Conservation (phyloP, 1,284 basidiomycete genomes). For the Irpex sp. region DNA sequence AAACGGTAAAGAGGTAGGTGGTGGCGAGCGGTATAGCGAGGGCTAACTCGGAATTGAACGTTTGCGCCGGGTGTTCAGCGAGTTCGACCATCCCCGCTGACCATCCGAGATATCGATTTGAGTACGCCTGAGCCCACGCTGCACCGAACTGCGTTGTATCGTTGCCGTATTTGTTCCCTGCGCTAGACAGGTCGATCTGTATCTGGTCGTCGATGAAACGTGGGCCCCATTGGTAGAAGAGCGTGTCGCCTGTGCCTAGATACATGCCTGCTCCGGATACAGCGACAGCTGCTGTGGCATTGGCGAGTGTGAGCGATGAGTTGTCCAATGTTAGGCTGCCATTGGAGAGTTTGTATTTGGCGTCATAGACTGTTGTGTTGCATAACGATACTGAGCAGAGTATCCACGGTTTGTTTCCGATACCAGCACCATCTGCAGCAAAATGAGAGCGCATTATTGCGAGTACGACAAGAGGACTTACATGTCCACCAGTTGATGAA, state of each 20-base stretch:
- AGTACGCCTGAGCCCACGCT: neutral
- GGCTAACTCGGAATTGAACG: neutral
- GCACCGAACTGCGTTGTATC: neutral
- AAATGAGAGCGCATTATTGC: neutral
- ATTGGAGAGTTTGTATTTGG: neutral
- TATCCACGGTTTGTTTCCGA: neutral
- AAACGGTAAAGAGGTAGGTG: neutral
- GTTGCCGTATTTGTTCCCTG: neutral
- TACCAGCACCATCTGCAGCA: neutral
- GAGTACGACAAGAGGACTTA: neutral
- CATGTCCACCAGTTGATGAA: slow-evolving; percentile 3
- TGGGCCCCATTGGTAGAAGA: neutral
- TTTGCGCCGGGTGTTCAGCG: neutral
- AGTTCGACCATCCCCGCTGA: neutral
- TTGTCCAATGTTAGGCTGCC: neutral
- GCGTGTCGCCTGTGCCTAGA: neutral
- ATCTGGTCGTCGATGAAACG: slow-evolving; percentile 1
- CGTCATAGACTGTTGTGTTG: neutral
- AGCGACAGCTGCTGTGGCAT: neutral
- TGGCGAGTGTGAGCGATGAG: neutral
- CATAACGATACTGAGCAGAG: neutral
- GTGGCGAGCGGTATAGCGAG: neutral
- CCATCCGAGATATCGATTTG: neutral
- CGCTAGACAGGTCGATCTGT: neutral
- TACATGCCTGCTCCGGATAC: neutral